Evolutionary conservation across 2,329 filamentous ascomycete genomes (phyloP).

Genomic region (Botrytis tulipae): DNA sequence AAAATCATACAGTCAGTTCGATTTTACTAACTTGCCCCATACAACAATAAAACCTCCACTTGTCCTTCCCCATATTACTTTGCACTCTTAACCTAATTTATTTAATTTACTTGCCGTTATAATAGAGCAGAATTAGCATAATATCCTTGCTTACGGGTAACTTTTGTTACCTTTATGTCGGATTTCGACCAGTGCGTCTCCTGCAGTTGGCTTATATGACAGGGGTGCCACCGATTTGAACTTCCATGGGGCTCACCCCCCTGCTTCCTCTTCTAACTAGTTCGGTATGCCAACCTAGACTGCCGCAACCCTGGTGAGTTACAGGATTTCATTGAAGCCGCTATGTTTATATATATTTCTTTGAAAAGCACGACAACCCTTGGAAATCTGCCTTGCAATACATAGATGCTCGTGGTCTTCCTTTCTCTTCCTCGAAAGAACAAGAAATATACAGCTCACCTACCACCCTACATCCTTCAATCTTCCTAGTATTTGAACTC

Average conservation of each 20-base stretch:
- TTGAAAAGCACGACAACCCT: slow-evolving; percentile 15
- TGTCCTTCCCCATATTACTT: slow-evolving; percentile 13
- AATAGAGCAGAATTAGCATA: background rate
- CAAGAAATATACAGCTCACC: slow-evolving; percentile 9
- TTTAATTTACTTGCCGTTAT: background rate
- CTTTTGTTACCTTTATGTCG: slow-evolving; percentile 15
- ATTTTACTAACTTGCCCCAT: background rate
- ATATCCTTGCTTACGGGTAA: background rate
- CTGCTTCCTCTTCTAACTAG: slow-evolving; percentile 7
- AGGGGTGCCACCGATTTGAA: slow-evolving; percentile 15
- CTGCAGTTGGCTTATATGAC: slow-evolving; percentile 20
- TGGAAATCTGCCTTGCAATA: slow-evolving; percentile 21
- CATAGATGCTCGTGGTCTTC: slow-evolving; percentile 18
- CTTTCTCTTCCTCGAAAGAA: slow-evolving; percentile 12
- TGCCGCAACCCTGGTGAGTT: slow-evolving; percentile 19
- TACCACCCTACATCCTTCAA: slow-evolving; percentile 19
- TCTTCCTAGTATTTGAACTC: background rate
- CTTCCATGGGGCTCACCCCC: slow-evolving; percentile 10
- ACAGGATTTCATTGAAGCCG: slow-evolving; percentile 9
- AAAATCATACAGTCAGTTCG: background rate
- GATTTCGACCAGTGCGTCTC: slow-evolving; percentile 19
- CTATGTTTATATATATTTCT: slow-evolving; percentile 21
- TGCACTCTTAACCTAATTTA: slow-evolving; percentile 1
- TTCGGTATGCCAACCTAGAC: slow-evolving; percentile 2
- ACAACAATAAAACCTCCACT: background rate